A percentile compares a stretch with the other conserved stretches of the same genome.
Conservation (phyloP, 2,329 filamentous ascomycete species). For the Myriangium duriaei region DNA sequence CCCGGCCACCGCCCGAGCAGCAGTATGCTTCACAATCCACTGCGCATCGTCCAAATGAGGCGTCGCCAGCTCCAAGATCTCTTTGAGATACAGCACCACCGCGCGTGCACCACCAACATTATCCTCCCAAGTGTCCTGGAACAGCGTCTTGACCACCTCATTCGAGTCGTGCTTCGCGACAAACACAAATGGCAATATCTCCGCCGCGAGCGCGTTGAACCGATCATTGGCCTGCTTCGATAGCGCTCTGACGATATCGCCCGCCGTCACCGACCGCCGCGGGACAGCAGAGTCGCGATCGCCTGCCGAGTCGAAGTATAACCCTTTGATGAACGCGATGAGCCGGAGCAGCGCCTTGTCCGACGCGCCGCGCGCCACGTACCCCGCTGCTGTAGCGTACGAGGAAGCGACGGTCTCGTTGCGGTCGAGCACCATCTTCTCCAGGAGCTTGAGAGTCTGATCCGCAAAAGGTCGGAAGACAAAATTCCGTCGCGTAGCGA, state of each 20-base stretch:
- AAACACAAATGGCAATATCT: slow-evolving; percentile 76
- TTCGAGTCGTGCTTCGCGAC: slow-evolving; percentile 77
- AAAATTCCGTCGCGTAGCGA: slow-evolving; percentile 67
- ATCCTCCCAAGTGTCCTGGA: slow-evolving; percentile 76
- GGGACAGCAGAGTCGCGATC: slow-evolving; percentile 35
- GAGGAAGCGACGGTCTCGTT: slow-evolving; percentile 89
- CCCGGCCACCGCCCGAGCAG: slow-evolving; percentile 67
- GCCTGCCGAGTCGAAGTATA: slow-evolving; percentile 76
- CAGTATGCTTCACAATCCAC: slow-evolving; percentile 85
- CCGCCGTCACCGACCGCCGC: slow-evolving; percentile 50
- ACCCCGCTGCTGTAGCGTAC: slow-evolving; percentile 77
- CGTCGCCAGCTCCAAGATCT: slow-evolving; percentile 61
- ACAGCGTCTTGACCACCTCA: slow-evolving; percentile 65
- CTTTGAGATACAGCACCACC: slow-evolving; percentile 69
- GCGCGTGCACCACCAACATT: slow-evolving; percentile 77
- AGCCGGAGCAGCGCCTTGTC: slow-evolving; percentile 45
- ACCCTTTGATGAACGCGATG: slow-evolving; percentile 44
- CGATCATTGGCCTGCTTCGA: slow-evolving; percentile 81
- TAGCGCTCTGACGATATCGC: slow-evolving; percentile 70
- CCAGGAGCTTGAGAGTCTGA: slow-evolving; percentile 61
- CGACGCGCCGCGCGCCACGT: slow-evolving; percentile 57
- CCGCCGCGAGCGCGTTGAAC: slow-evolving; percentile 63
- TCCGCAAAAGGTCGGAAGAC: slow-evolving; percentile 66
- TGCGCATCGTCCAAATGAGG: slow-evolving; percentile 63
- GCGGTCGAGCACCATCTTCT: slow-evolving; percentile 73